Percentiles rank a stretch among this genome's conserved stretches.
Conservation (phyloP, 345 rosid species). For the Hibiscus tridactylites region DNA sequence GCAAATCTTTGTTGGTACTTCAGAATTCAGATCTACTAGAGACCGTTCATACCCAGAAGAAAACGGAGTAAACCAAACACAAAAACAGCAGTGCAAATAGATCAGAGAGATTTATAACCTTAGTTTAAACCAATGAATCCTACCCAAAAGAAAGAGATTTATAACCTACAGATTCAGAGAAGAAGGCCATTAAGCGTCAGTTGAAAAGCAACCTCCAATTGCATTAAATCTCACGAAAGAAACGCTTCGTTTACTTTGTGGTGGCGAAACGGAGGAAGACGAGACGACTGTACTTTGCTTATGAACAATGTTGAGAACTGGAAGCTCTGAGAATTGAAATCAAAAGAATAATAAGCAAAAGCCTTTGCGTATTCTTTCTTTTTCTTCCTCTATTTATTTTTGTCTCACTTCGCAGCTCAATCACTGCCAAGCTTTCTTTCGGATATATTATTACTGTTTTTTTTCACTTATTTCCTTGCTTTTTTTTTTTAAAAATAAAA, state of each 20-base stretch:
- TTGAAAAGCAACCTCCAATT: neutral
- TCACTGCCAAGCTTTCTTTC: neutral
- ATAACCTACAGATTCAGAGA: slow-evolving; percentile 34
- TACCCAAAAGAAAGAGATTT: neutral
- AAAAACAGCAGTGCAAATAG: neutral
- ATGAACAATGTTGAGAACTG: neutral
- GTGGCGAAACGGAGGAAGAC: neutral
- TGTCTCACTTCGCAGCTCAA: slow-evolving; percentile 1
- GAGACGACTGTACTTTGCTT: neutral
- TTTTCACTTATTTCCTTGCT: neutral
- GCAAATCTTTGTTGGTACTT: neutral
- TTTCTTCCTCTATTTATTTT: neutral
- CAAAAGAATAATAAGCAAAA: no score
- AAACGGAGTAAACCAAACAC: neutral
- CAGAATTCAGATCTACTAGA: slow-evolving; percentile 28
- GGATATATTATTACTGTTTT: neutral
- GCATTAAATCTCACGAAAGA: neutral
- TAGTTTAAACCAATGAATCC: neutral
- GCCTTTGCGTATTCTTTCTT: neutral
- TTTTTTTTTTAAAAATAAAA: neutral
- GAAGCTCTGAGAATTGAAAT: neutral
- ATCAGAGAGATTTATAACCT: neutral
- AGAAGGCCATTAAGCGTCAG: slow-evolving; percentile 12
- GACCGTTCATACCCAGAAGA: neutral
- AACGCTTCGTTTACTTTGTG: neutral